Percentiles rank a stretch among this genome's conserved stretches.
phyloP scores from a whole-genome alignment of 2,329 filamentous ascomycete genomes.

The Sporothrix pallida region DNA sequence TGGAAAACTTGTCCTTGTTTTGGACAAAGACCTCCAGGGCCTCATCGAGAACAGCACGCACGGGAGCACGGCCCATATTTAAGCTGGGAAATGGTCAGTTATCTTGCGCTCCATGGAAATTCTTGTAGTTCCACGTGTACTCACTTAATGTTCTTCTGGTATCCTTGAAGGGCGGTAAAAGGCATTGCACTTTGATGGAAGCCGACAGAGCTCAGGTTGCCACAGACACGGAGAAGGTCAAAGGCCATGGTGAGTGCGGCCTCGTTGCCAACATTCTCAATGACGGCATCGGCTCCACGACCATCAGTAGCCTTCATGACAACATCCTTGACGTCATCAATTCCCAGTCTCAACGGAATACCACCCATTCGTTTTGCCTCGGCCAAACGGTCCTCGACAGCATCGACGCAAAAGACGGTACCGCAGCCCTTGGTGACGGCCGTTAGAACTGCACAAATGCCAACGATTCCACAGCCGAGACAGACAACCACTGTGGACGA shows the following conservation, averaged over 20 bases:
- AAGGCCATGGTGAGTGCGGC: background rate
- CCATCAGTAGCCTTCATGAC: background rate
- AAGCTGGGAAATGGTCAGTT: background rate
- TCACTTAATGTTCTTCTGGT: background rate
- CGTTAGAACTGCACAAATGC: background rate
- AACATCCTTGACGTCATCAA: background rate
- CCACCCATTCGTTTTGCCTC: background rate
- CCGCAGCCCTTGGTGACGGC: background rate
- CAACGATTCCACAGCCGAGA: background rate
- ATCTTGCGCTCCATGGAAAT: too few species aligned
- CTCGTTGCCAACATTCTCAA: background rate
- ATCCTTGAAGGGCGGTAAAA: background rate
- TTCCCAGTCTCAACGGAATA: background rate
- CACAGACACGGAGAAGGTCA: background rate
- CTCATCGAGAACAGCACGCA: background rate
- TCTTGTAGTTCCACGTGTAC: background rate
- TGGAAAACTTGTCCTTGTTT: background rate
- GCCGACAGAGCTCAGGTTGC: background rate
- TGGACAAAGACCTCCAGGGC: background rate
- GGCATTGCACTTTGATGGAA: slow-evolving; percentile 1
- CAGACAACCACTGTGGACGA: background rate
- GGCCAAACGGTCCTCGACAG: background rate
- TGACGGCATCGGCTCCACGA: background rate
- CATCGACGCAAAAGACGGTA: background rate
- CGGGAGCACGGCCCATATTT: background rate